Base-by-base conservation (phyloP, 2,329 filamentous ascomycete genomes). In the Raffaelea deltoideospora region DNA sequence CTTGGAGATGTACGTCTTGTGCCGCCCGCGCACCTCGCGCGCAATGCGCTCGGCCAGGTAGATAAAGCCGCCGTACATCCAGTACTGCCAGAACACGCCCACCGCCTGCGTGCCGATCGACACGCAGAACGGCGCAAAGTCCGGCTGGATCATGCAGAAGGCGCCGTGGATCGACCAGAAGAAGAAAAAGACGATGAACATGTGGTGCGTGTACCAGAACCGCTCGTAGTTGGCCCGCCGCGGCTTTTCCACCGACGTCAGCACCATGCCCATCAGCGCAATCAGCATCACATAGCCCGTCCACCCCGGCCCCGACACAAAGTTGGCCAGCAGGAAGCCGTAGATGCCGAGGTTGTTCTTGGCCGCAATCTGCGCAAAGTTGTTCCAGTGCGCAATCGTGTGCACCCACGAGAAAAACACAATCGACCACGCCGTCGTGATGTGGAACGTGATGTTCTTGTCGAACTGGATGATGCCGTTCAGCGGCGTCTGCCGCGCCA, bases 121-220 rank as follows among this genome's bases (percentile, higher is more conserved):
- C 38, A 72, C 66, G 58, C 83, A 87, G 55, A 81, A 87, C 2
- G 83, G 82, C 6, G 79, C 78, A 43, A 80, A 72, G 53, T 90
- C 83, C 36, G 82, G 76, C 57, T 84, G 82, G 50, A 88, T 88
- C 83, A 90, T 88, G 59, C 84, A 88, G 62, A 86, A 90, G 20
- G 80, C 79, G 40, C 83, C 84, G 57, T 92, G 84, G 49, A 88
- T 71, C n/a, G 82, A 77, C 82, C 83, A 90, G 66, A 90, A 87
- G 47, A 88, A 65, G 63, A 90, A 90, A 68, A 90, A 90, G 45
- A 88, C 52, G 57, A 88, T 73, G 55, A 90, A 90, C 54, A 90
- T 71, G 61, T 90, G 84, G 58, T 92, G 83, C 2, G 79, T 84
- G 56, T 86, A 87, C 83, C 84, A 92, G 65, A 90, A 92, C 20